Evolutionary conservation across 345 rosid genomes (phyloP).

Genomic region (Citrus cavaleriei): DNA sequence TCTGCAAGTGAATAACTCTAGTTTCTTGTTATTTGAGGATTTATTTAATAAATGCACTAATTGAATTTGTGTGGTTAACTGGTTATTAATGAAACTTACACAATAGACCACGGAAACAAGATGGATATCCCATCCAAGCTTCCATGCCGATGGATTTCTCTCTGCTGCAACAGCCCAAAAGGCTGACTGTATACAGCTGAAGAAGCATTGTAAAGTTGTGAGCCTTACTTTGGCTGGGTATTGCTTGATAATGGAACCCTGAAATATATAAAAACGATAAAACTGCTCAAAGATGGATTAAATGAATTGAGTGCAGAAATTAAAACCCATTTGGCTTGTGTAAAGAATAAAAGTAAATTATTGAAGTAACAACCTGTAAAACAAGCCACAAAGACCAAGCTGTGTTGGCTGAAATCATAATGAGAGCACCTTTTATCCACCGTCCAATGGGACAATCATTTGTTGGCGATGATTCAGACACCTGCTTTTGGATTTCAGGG

Average conservation of each 20-base stretch:
- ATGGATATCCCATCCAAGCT: constrained; percentile 63
- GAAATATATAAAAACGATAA: neutral
- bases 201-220: constrained; percentile 69
- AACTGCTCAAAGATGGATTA: neutral
- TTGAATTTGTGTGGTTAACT: neutral
- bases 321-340: neutral
- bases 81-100: constrained; percentile 31
- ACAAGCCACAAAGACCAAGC: constrained; percentile 83
- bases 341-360: neutral
- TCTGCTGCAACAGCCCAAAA: constrained; percentile 57
- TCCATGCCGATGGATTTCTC: constrained; percentile 69
- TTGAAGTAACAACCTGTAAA: constrained; percentile 51
- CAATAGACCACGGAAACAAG: constrained; percentile 80
- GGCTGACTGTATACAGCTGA: constrained; percentile 68
- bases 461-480: constrained; percentile 9
- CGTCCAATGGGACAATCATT: constrained; percentile 11
- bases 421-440: constrained; percentile 65
- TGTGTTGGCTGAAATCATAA: constrained; percentile 71
- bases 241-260: constrained; percentile 56
- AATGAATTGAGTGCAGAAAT: neutral
- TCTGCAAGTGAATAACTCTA: neutral
- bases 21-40: neutral
- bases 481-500: constrained; percentile 12
- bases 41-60: too few species aligned
- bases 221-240: constrained; percentile 68